These are phyloP conservation scores for Piper betle DNA, from an alignment of 164 flowering plant genomes.

Conservation along the genomic window DNA sequence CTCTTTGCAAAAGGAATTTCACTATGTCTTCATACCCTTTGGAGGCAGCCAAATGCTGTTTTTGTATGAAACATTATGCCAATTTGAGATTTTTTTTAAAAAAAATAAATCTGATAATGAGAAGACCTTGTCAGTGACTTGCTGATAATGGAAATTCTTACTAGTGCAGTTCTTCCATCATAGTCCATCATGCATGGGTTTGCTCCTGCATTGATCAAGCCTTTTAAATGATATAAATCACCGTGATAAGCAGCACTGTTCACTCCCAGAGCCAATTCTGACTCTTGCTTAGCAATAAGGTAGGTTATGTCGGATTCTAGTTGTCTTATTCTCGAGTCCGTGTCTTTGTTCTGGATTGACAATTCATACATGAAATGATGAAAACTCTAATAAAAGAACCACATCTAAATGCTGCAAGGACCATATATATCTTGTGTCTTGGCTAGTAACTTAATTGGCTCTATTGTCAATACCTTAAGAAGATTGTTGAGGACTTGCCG, in stretches of 20 bases:
- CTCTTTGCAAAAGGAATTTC: conserved; percentile 42
- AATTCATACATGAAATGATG: not conserved
- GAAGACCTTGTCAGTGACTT: not conserved
- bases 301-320: conserved; percentile 38
- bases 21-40: conserved; percentile 59
- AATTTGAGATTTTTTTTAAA: no score
- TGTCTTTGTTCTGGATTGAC: conserved; percentile 12
- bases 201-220: conserved; percentile 44
- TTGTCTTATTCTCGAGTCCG: conserved; percentile 21
- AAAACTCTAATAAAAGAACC: not conserved
- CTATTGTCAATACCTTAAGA: conserved; percentile 19
- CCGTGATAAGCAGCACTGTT: conserved; percentile 52
- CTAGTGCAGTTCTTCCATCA: conserved; percentile 51
- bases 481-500: conserved; percentile 25
- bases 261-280: conserved; percentile 39
- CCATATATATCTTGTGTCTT: no score
- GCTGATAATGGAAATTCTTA: conserved; percentile 9
- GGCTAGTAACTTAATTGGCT: not conserved
- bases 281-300: conserved; percentile 39
- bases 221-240: conserved; percentile 33
- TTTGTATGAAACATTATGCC: no score
- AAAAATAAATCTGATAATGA: no score
- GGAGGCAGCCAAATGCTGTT: conserved; percentile 72
- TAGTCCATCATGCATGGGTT: conserved; percentile 46
- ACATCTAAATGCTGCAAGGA: no score